These are phyloP conservation scores for Oryza brachyantha DNA, from an alignment of 176 grass and related monocot genomes.

Conservation along the genomic window DNA sequence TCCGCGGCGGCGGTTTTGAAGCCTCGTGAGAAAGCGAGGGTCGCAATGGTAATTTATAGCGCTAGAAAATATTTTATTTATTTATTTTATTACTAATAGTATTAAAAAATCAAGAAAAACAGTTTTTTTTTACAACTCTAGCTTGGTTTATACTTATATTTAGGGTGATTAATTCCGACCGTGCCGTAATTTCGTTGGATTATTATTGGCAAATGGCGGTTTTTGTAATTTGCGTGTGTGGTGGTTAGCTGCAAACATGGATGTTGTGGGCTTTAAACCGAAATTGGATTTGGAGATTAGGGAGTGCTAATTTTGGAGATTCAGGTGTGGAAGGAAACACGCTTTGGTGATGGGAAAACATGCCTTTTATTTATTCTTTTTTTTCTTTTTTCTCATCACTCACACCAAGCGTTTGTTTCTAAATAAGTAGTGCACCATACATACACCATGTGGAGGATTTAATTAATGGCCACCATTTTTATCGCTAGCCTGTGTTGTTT, in stretches of 20 bases:
- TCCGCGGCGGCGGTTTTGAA: neutral
- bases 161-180: neutral
- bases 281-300: neutral
- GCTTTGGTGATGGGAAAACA: neutral
- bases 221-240: neutral
- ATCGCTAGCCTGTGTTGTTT: neutral
- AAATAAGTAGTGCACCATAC: neutral
- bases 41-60: neutral
- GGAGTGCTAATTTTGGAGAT: neutral
- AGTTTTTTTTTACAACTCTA: no score
- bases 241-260: neutral
- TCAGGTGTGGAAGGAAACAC: neutral
- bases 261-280: neutral
- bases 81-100: no score
- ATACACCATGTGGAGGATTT: neutral
- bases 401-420: neutral
- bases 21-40: neutral
- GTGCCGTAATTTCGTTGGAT: neutral
- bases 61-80: no score
- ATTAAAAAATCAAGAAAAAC: no score
- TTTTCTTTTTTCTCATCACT: no score
- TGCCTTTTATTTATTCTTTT: no score
- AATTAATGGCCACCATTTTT: neutral
- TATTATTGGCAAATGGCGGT: neutral
- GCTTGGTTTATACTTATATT: no score